Evolutionary conservation across 345 rosid genomes (phyloP), one percentile per base, ranked within the genome.

Genomic region (Lepidium sativum): DNA sequence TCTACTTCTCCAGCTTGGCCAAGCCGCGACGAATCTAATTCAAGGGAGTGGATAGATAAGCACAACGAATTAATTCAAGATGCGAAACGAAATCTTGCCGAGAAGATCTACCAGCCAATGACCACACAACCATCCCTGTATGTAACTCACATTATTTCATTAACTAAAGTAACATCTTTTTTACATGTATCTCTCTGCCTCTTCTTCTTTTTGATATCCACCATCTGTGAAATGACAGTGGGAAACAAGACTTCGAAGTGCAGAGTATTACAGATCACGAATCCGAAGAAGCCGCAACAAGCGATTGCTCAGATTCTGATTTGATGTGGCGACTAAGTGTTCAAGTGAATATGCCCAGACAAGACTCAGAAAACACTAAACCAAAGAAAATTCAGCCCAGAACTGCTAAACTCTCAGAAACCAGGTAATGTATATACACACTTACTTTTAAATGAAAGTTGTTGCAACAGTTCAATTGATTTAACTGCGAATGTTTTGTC

Each of bases 251-350:
- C 12, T 63, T 35, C 14, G 83, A 84, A 62, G 80, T 58, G 21
- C 84, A 70, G 69, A 80, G 80, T 69, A 64, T 60, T 21, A 72
- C 78, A 25, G 78, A 82, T 6, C 86, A 84, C 20, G 88, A 83
- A 31, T 72, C 81, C 20, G 96, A 92, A 1, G 97, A 84, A 57
- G 84, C 81, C 50, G 85, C 74, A 40, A 71, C 86, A 8, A 88
- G 95, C 14, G 97, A 94, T 54, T 83, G 83, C 71, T 90, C 95
- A 1, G 99, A 88, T 51, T 68, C 86, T 6, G 96, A 90, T 53
- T 53, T 74, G 73, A 39, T 65, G 51, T 84, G 84, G 85, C 89
- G 82, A 65, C 74, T 80, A 58, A 80, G 45, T 18, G 60, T 83
- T 75, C 96, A 86, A 72, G 78, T 80, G 70, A 80, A 56, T 54